Conservation (phyloP, 768 basidiomycete genomes). For the Butyriboletus loyo region DNA sequence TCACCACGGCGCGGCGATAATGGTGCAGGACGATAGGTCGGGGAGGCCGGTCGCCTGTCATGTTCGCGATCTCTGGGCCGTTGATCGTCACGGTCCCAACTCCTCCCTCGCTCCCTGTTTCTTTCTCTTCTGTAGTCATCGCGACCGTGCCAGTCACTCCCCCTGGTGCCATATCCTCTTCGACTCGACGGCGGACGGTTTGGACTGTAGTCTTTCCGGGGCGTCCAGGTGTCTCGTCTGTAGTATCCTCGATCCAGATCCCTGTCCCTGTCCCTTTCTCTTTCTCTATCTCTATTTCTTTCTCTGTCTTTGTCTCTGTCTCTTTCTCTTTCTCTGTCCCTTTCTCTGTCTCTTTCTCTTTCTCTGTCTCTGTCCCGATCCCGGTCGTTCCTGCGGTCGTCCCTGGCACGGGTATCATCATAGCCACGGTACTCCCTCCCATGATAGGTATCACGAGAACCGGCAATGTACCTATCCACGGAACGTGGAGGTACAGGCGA, state of each 20-base stretch:
- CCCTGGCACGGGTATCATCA: slow-evolving; percentile 19
- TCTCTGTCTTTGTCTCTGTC: slow-evolving; percentile 12
- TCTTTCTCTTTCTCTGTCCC: slow-evolving; percentile 8
- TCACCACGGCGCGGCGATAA: slow-evolving; percentile 28
- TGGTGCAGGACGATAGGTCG: slow-evolving; percentile 19
- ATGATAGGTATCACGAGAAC: slow-evolving; percentile 19
- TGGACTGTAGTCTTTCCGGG: slow-evolving; percentile 17
- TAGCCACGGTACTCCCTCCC: slow-evolving; percentile 19
- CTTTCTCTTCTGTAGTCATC: slow-evolving; percentile 25
- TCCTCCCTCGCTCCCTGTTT: slow-evolving; percentile 20
- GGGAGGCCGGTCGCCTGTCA: slow-evolving; percentile 18
- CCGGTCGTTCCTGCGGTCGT: slow-evolving; percentile 27
- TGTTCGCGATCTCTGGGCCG: slow-evolving; percentile 19
- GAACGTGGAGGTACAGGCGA: slow-evolving; percentile 15
- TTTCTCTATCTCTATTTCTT: slow-evolving; percentile 17
- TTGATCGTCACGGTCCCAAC: slow-evolving; percentile 21
- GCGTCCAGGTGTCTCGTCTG: slow-evolving; percentile 17
- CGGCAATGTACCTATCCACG: slow-evolving; percentile 13
- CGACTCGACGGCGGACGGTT: slow-evolving; percentile 9
- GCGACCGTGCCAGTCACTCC: slow-evolving; percentile 17
- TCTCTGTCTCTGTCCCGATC: slow-evolving; percentile 22
- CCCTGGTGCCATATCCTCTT: slow-evolving; percentile 14
- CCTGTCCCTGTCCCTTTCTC: slow-evolving; percentile 15
- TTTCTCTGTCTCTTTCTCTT: slow-evolving; percentile 17
- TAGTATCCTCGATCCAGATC: slow-evolving; percentile 18